Evolutionary conservation across 306 rosid genomes (phyloP).

Genomic region (Amphicarpaea edgeworthii): DNA sequence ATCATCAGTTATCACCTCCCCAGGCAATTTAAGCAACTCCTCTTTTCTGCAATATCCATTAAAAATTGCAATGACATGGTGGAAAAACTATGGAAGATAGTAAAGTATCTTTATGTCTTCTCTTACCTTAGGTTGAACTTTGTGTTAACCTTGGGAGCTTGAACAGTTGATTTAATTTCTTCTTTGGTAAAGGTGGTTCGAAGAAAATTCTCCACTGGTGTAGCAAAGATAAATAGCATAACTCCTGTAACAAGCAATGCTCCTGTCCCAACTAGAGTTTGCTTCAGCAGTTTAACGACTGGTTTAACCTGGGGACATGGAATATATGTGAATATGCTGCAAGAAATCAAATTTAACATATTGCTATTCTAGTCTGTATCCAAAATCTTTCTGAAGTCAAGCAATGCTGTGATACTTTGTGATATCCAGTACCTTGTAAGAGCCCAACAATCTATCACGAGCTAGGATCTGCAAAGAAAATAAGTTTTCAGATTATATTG

Average conservation of each 20-base stretch:
- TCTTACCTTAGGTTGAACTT: slow-evolving; percentile 73
- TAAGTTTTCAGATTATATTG: slow-evolving; percentile 42
- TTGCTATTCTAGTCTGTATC: slow-evolving; percentile 32
- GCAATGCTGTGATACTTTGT: slow-evolving; percentile 19
- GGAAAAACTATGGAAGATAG: slow-evolving; percentile 16
- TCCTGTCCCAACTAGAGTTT: slow-evolving; percentile 95
- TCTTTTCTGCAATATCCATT: slow-evolving; percentile 69
- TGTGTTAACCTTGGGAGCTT: slow-evolving; percentile 60
- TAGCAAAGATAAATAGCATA: slow-evolving; percentile 78
- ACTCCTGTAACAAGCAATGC: slow-evolving; percentile 86
- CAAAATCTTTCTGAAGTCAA: slow-evolving; percentile 34
- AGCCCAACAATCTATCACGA: slow-evolving; percentile 93
- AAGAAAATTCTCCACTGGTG: slow-evolving; percentile 79
- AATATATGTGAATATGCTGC: slow-evolving; percentile 37
- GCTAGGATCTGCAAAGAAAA: slow-evolving; percentile 75
- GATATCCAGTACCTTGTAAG: slow-evolving; percentile 80
- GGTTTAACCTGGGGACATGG: slow-evolving; percentile 82
- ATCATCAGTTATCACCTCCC: slow-evolving; percentile 76
- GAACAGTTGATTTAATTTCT: slow-evolving; percentile 53
- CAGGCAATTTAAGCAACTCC: slow-evolving; percentile 87
- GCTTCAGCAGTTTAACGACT: slow-evolving; percentile 86
- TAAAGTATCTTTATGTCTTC: slow-evolving; percentile 40
- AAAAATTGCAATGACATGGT: slow-evolving; percentile 26
- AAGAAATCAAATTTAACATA: slow-evolving; percentile 32
- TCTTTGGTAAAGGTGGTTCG: slow-evolving; percentile 59